phyloP scores from a whole-genome alignment of 1,284 basidiomycete genomes.

The Tausonia pullulans region DNA sequence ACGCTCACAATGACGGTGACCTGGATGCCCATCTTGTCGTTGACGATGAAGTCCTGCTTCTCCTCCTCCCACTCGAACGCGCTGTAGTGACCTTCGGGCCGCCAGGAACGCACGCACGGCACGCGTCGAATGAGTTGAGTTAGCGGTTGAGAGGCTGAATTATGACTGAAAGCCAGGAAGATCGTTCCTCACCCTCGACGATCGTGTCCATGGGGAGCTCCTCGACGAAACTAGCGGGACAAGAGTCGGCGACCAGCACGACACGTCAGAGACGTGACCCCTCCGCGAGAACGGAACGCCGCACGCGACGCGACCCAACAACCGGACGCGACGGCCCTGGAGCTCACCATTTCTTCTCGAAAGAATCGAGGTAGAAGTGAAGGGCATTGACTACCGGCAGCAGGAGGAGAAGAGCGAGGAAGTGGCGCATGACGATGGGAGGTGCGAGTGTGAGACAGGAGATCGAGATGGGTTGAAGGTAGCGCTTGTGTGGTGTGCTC shows the following conservation, averaged over 20 bases:
- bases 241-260: no score
- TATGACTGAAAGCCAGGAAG: background rate
- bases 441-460: background rate
- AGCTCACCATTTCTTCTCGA: conserved; percentile 61
- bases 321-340: conserved; percentile 8
- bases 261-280: no score
- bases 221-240: conserved; percentile 57
- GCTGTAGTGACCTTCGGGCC: conserved; percentile 65
- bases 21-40: conserved; percentile 72
- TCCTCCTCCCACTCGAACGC: conserved; percentile 82
- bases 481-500: no score
- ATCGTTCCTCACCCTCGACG: conserved; percentile 62
- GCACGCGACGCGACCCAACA: no score
- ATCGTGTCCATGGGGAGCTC: conserved; percentile 95
- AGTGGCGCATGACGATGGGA: background rate
- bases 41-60: conserved; percentile 55
- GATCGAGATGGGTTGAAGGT: background rate
- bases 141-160: background rate
- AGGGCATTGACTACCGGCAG: conserved; percentile 41
- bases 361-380: conserved; percentile 86
- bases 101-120: background rate
- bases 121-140: background rate
- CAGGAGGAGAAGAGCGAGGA: conserved; percentile 11
- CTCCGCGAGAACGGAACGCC: no score
- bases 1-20: conserved; percentile 72